Evolutionary conservation across 352 stramenopile species (phyloP), one percentile per base, ranked within the genome.

Genomic region (Globisporangium cylindrosporum): DNA sequence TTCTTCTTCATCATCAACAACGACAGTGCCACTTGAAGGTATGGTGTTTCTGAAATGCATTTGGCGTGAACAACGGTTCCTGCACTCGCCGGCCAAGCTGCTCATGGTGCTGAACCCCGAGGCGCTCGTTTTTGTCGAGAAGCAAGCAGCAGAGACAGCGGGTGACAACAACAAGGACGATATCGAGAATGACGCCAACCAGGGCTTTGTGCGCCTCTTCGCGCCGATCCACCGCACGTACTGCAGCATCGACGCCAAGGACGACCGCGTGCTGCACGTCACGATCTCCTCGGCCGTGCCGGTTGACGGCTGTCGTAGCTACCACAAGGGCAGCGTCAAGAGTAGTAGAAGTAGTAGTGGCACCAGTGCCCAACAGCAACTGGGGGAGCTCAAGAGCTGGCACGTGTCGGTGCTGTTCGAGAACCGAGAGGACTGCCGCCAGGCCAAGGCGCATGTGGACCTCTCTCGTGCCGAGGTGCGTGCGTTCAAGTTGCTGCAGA

Each of bases 11-110:
- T 29, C 18, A 41, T 20, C 20, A 15, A 24, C 60, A 1, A 68
- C 60, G 18, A 67, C 72, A 38, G 75, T 68, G 2, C 64, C 76
- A 27, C 61, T 93, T 22, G 76, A 89, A 27, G 86, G 86, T 12
- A 91, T 93, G 83, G 86, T 92, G 2, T 81, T 77, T 24, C 73
- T 93, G 3, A 78, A 74, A 38, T 93, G 86, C 63, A 81, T 88
- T 24, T 93, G 84, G 74, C 79, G 86, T n/a, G 86, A 93, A 59
- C 86, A 93, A 61, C 84, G 86, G 5, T 93, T 93, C 61, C 36
- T 92, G 55, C 72, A 86, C 22, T 80, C 80, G 12, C 82, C 86
- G 0, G 82, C 83, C 3, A 80, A 70, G 57, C 59, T 93, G 8
- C 62, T 88, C 25, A 82, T 93, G 83, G 75, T 90, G 59, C 69